Conservation (phyloP, 495 filamentous ascomycete genomes). For the Gamarada debralockiae region DNA sequence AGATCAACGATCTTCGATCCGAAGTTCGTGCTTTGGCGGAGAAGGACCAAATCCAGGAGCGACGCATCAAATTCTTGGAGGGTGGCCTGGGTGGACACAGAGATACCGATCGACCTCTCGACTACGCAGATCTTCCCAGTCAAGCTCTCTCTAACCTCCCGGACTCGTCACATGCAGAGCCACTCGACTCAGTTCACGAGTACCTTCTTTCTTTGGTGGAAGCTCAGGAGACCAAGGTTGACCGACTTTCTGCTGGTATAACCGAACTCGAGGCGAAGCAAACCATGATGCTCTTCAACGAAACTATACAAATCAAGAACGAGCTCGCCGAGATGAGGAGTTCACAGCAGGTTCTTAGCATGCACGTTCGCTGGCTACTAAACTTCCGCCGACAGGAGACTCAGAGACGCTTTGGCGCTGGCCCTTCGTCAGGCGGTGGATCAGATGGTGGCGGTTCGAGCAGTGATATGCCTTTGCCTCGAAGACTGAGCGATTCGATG, state of each 20-base stretch:
- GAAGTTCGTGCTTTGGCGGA: constrained; percentile 28
- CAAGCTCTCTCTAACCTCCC: constrained; percentile 13
- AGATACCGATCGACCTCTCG: constrained; percentile 10
- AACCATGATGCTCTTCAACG: constrained; percentile 44
- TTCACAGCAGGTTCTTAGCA: constrained; percentile 44
- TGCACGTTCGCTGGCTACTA: constrained; percentile 55
- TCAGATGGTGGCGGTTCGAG: constrained; percentile 12
- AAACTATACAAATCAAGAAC: constrained; percentile 44
- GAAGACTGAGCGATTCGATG: constrained; percentile 21
- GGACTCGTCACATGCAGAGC: constrained; percentile 14
- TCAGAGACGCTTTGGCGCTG: constrained; percentile 16
- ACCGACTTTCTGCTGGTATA: constrained; percentile 38
- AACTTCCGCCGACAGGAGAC: constrained; percentile 40
- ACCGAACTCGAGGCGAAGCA: constrained; percentile 44
- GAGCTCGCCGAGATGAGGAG: constrained; percentile 49
- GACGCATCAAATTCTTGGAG: constrained; percentile 40
- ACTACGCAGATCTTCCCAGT: constrained; percentile 12
- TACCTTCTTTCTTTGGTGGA: constrained; percentile 46
- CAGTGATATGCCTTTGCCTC: constrained; percentile 5
- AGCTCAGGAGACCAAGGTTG: constrained; percentile 41
- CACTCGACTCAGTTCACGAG: constrained; percentile 32
- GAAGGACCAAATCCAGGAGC: constrained; percentile 33
- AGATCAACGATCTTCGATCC: constrained; percentile 30
- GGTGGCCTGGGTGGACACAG: constrained; percentile 7
- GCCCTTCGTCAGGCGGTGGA: constrained; percentile 23